Base-by-base conservation (phyloP, 345 rosid species). In the Euphorbia tirucalli region DNA sequence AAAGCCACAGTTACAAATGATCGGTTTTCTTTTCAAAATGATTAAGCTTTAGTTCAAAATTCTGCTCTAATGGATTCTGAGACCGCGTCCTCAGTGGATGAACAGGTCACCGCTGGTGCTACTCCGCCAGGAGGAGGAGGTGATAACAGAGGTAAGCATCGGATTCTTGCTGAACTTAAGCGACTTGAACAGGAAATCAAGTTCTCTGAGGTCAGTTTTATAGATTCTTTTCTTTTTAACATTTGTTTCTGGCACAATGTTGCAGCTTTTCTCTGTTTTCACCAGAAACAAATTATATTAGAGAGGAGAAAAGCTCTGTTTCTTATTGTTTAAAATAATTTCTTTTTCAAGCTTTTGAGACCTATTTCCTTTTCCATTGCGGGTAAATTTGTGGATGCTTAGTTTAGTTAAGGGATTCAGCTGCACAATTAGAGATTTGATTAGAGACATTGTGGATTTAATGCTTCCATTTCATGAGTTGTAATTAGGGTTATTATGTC, bases 81-180 rank as follows among this genome's bases (percentile, higher is more conserved):
- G 73, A 83, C 86, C 57, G 61, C 80, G 55, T 81, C 85, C 61
- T 79, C 78, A 41, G 80, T 32, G 25, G 81, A 80, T 72, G 87
- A 78, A 21, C 83, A 66, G 56, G 57, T 68, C 22, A 58, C 35
- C 25, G 74, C 30, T 4, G 58, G 25, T 27, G 48, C 60, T 43
- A 71, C 66, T 68, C 66, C 71, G 5, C 31, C 39, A 13, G 74
- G 55, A 11, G 50, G 66, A 28, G 85, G 78, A 1, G 39, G 86
- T 65, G 93, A 86, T 67, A 87, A 80, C 13, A 79, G 90, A 49
- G 92, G 97, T 30, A 89, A 77, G 82, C 93, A 90, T 81, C 82
- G 87, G 82, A 79, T 90, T 83, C 87, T 84, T 46, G 96, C 93
- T 4, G 90, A 91, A 73, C 85, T 89, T 63, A 86, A 84, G 78